phyloP scores from a whole-genome alignment of 805 yeast species.

The Starmera caribaea region DNA sequence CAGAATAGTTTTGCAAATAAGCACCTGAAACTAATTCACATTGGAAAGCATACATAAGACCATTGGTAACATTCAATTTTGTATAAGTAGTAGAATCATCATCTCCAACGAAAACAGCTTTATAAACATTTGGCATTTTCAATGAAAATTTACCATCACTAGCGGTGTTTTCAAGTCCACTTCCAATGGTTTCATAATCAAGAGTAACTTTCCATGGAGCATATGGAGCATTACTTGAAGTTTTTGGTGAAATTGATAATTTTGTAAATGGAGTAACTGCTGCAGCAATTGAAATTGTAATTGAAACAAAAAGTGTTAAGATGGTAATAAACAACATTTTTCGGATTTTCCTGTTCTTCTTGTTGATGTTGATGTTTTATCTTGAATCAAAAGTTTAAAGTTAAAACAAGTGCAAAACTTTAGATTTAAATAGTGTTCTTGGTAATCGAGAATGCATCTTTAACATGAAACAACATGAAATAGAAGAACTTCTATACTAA shows the following conservation, averaged over 20 bases:
- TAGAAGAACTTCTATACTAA: too few relatives aligned
- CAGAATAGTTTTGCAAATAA: slow-evolving; percentile 18
- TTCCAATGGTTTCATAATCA: slow-evolving; percentile 13
- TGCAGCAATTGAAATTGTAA: too few relatives aligned
- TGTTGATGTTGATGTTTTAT: too few relatives aligned
- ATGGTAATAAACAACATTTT: too few relatives aligned
- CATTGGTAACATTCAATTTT: slow-evolving; percentile 12
- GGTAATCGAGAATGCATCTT: too few relatives aligned
- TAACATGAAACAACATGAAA: too few relatives aligned
- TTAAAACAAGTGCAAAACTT: too few relatives aligned
- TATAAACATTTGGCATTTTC: slow-evolving; percentile 22
- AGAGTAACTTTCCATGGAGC: slow-evolving; percentile 25
- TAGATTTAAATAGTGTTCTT: too few relatives aligned
- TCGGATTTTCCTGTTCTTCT: too few relatives aligned
- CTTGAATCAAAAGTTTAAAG: too few relatives aligned
- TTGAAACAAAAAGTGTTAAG: too few relatives aligned
- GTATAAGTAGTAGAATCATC: neutral
- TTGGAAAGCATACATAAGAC: slow-evolving; percentile 18
- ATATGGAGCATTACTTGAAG: slow-evolving; percentile 16
- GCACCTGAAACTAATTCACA: slow-evolving; percentile 28
- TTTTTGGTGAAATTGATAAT: slow-evolving; percentile 2
- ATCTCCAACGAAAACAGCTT: slow-evolving; percentile 21
- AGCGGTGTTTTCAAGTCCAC: slow-evolving; percentile 3
- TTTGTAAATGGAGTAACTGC: neutral
- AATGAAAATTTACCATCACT: slow-evolving; percentile 18